Percentiles rank a stretch among this genome's conserved stretches.
These are phyloP conservation scores for Cubamyces sp. DNA, from an alignment of 768 basidiomycete genomes.

Conservation along the genomic window DNA sequence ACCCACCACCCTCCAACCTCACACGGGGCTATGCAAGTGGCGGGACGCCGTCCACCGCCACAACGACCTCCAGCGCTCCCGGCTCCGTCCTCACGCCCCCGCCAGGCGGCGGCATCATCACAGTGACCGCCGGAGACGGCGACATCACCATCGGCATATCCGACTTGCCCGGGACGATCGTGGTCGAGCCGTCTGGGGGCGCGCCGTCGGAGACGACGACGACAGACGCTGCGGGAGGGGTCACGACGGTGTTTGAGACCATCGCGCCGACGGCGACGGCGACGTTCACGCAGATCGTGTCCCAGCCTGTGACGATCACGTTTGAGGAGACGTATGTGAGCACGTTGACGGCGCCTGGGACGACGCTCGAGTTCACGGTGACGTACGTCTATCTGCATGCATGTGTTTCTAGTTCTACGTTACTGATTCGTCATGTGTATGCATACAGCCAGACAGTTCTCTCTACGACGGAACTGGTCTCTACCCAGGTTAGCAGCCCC, in stretches of 20 bases:
- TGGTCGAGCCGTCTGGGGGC: conserved; percentile 20
- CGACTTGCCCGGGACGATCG: conserved; percentile 18
- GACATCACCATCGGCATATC: conserved; percentile 17
- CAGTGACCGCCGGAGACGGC: conserved; percentile 15
- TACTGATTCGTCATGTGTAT: not conserved
- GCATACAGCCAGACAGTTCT: conserved; percentile 20
- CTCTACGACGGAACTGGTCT: conserved; percentile 28
- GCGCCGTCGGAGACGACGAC: conserved; percentile 21
- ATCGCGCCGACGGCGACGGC: conserved; percentile 31
- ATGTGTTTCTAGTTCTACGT: not conserved
- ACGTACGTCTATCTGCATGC: conserved; percentile 15
- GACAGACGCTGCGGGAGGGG: conserved; percentile 22
- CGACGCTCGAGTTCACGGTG: conserved; percentile 21
- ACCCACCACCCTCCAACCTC: conserved; percentile 30
- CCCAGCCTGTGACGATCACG: conserved; percentile 26
- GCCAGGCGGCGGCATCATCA: conserved; percentile 7
- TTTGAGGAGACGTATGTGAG: conserved; percentile 26
- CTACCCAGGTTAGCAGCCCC: conserved; percentile 18
- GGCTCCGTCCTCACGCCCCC: not conserved
- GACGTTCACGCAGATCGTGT: conserved; percentile 28
- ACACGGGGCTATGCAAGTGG: not conserved
- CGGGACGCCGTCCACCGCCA: not conserved
- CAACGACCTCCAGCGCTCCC: not conserved
- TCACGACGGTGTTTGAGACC: conserved; percentile 31
- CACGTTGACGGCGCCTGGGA: conserved; percentile 24